A percentile compares a stretch with the other conserved stretches of the same genome.
Conservation (phyloP, 2,329 filamentous ascomycete genomes). For the Nothophaeocryptopus gaeumannii region DNA sequence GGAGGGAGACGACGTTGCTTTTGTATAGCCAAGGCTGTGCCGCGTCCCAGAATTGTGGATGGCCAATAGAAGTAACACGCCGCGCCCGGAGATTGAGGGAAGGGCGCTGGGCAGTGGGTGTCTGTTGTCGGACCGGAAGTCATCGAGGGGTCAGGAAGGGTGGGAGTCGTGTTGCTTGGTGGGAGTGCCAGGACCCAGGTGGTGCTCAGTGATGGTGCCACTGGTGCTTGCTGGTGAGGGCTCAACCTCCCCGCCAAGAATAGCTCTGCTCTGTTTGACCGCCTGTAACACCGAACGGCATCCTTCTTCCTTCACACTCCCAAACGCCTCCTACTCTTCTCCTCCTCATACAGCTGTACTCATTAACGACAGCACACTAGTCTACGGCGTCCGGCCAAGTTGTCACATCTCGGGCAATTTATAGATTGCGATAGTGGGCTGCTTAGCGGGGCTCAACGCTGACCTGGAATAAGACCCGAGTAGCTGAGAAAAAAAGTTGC, state of each 20-base stretch:
- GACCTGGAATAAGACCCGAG: no score
- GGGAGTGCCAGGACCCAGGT: background rate
- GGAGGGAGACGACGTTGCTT: no score
- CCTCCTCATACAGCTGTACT: background rate
- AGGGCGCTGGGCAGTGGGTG: background rate
- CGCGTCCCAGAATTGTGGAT: background rate
- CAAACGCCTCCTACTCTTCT: background rate
- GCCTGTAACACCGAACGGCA: slow-evolving; percentile 6
- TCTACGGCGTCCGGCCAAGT: background rate
- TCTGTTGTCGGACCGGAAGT: background rate
- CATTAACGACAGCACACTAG: background rate
- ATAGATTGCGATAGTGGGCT: no score
- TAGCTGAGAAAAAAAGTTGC: no score
- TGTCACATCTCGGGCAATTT: no score
- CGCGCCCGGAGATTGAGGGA: slow-evolving; percentile 4
- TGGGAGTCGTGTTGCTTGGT: background rate
- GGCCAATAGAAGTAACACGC: slow-evolving; percentile 7
- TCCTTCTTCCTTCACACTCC: background rate
- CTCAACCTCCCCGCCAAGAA: background rate
- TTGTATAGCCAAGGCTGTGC: no score
- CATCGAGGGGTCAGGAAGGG: background rate
- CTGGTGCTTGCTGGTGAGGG: background rate
- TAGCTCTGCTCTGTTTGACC: background rate
- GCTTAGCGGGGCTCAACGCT: no score
- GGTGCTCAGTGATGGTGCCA: background rate